Percentiles rank a stretch among this genome's conserved stretches.
Evolutionary conservation across 176 grass and related monocot genomes (phyloP).

Genomic region (Thalia dealbata): DNA sequence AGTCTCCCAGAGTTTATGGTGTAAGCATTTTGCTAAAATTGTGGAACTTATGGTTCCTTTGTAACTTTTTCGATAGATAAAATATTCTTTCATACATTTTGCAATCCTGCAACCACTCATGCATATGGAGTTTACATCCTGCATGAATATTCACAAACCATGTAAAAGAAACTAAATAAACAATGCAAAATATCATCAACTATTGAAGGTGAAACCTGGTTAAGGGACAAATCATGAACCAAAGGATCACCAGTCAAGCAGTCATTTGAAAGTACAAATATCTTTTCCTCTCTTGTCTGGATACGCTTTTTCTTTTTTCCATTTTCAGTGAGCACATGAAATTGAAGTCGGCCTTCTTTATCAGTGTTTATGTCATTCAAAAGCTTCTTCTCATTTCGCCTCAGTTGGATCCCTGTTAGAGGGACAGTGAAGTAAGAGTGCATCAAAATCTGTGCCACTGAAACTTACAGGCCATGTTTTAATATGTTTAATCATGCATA

Average conservation of each 20-base stretch:
- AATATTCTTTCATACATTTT: slow-evolving; percentile 95
- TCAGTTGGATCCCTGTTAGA: slow-evolving; percentile 77
- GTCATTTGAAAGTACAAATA: slow-evolving; percentile 85
- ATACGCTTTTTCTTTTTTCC: slow-evolving; percentile 87
- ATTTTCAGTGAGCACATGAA: slow-evolving; percentile 67
- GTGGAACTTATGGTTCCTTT: slow-evolving; percentile 62
- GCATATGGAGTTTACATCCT: slow-evolving; percentile 81
- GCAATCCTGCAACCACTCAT: slow-evolving; percentile 80
- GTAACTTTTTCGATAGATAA: slow-evolving; percentile 75
- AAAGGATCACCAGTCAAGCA: slow-evolving; percentile 75
- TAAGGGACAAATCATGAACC: slow-evolving; percentile 80
- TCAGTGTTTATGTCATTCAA: slow-evolving; percentile 84
- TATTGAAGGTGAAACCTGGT: slow-evolving; percentile 45
- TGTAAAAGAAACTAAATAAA: not conserved
- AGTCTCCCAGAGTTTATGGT: slow-evolving; percentile 83
- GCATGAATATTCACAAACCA: slow-evolving; percentile 2
- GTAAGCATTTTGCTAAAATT: slow-evolving; percentile 68
- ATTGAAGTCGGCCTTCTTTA: slow-evolving; percentile 67
- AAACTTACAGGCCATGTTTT: not conserved
- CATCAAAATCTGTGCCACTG: not conserved
- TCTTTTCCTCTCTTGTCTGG: slow-evolving; percentile 87
- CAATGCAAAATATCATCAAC: not conserved
- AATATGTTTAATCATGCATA: slow-evolving; percentile 36
- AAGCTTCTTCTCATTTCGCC: slow-evolving; percentile 82
- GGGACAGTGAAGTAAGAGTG: not conserved